Percentiles rank a stretch among this genome's conserved stretches.
These are phyloP conservation scores for Boletus vinaceobasis DNA, from an alignment of 768 basidiomycete species.

Conservation along the genomic window DNA sequence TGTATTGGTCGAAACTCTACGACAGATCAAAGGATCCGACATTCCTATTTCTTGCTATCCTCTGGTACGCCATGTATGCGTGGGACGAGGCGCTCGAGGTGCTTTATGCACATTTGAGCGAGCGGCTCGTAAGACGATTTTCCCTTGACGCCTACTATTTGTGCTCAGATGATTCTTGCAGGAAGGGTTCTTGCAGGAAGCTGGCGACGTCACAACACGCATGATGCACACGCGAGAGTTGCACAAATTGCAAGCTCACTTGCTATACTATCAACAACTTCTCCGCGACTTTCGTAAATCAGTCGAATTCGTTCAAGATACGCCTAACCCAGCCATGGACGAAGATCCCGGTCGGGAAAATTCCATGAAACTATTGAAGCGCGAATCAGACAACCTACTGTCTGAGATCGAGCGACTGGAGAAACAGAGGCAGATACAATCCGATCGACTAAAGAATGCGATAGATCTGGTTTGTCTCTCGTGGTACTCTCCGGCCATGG, in stretches of 20 bases:
- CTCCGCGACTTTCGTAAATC: constrained; percentile 53
- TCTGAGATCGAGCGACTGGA: constrained; percentile 43
- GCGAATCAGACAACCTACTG: constrained; percentile 29
- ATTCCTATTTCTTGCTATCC: constrained; percentile 35
- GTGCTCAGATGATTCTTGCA: constrained; percentile 16
- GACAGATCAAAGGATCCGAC: constrained; percentile 31
- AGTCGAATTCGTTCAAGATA: constrained; percentile 46
- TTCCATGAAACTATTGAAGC: constrained; percentile 11
- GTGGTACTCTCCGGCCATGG: background rate
- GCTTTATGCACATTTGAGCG: constrained; percentile 49
- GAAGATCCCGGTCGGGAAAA: constrained; percentile 4
- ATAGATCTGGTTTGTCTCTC: constrained; percentile 26
- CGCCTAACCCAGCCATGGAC: constrained; percentile 48
- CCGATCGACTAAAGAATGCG: constrained; percentile 31
- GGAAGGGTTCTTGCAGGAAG: constrained; percentile 47
- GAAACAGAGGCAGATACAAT: constrained; percentile 25
- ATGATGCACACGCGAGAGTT: constrained; percentile 47
- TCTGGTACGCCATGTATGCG: constrained; percentile 60
- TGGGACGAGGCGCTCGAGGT: constrained; percentile 60
- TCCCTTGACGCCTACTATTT: background rate
- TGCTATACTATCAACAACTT: constrained; percentile 53
- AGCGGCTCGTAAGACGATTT: constrained; percentile 34
- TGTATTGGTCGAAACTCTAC: constrained; percentile 37
- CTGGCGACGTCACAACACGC: constrained; percentile 36
- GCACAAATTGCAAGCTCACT: constrained; percentile 54